Evolutionary conservation across 2,329 filamentous ascomycete genomes (phyloP).

Genomic region (Metarhizium album): DNA sequence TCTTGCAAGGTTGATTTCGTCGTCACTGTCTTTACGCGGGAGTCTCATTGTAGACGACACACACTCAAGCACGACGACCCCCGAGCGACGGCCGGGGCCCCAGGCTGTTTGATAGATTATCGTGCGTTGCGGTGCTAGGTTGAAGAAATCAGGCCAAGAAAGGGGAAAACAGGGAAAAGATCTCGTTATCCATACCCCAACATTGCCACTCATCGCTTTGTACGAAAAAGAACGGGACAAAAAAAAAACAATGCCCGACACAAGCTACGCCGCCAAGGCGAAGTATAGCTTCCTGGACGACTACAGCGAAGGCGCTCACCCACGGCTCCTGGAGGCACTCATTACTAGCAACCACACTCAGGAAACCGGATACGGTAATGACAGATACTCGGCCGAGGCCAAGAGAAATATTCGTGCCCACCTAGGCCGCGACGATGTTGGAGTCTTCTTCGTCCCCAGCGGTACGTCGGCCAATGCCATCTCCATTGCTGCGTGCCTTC

Average conservation of each 20-base stretch:
- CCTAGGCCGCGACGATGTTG: slow-evolving; percentile 27
- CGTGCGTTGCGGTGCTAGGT: neutral
- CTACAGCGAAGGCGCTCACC: slow-evolving; percentile 41
- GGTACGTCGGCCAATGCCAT: slow-evolving; percentile 42
- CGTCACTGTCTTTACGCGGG: neutral
- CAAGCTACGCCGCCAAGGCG: slow-evolving; percentile 4
- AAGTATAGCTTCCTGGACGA: slow-evolving; percentile 39
- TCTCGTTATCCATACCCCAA: no score
- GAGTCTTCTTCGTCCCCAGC: slow-evolving; percentile 40
- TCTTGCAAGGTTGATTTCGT: neutral
- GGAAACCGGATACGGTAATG: slow-evolving; percentile 35
- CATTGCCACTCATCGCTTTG: neutral
- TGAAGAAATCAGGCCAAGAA: neutral
- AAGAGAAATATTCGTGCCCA: slow-evolving; percentile 28
- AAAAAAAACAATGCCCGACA: slow-evolving; percentile 9
- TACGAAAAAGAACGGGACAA: neutral
- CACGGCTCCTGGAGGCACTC: slow-evolving; percentile 35
- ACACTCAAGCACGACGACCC: neutral
- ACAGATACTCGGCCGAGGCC: slow-evolving; percentile 31
- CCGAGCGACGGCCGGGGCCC: neutral
- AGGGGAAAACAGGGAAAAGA: neutral
- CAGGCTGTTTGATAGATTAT: neutral
- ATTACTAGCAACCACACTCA: slow-evolving; percentile 32
- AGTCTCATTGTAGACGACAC: neutral
- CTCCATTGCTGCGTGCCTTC: slow-evolving; percentile 38